Evolutionary conservation across 352 stramenopile species (phyloP).

Genomic region (Phytophthora ohioensis): DNA sequence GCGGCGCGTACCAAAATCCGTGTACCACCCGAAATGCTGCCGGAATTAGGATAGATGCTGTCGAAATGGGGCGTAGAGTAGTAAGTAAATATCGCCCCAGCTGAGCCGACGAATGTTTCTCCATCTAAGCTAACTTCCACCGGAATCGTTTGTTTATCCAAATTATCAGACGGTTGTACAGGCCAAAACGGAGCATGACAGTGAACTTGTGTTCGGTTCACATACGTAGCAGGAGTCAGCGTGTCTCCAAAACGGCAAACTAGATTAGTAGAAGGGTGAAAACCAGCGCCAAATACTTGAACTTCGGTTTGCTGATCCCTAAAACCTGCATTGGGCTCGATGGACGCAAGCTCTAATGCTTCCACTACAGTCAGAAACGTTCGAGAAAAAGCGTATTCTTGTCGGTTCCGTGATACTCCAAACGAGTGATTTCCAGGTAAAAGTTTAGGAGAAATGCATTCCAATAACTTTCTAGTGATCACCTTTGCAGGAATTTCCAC

Average conservation of each 20-base stretch:
- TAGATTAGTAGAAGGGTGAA: conserved; percentile 20
- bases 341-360: conserved; percentile 24
- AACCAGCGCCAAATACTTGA: conserved; percentile 38
- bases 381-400: conserved; percentile 32
- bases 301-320: conserved; percentile 23
- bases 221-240: conserved; percentile 21
- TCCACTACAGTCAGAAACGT: conserved; percentile 28
- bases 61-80: conserved; percentile 21
- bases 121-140: conserved; percentile 48
- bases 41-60: conserved; percentile 33
- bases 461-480: conserved; percentile 32
- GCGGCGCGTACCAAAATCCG: conserved; percentile 27
- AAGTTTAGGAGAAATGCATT: conserved; percentile 40
- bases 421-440: conserved; percentile 42
- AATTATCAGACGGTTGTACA: neutral
- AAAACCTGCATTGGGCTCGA: conserved; percentile 35
- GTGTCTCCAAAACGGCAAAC: conserved; percentile 42
- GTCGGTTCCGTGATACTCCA: conserved; percentile 48
- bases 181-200: conserved; percentile 25
- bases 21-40: conserved; percentile 38
- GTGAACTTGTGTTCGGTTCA: conserved; percentile 37
- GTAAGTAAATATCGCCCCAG: conserved; percentile 32
- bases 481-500: conserved; percentile 14
- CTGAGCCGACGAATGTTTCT: conserved; percentile 25
- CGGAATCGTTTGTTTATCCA: neutral